A percentile compares a stretch with the other conserved stretches of the same genome.
Conservation (phyloP, 768 basidiomycete genomes). For the Suillus fuscotomentosus region DNA sequence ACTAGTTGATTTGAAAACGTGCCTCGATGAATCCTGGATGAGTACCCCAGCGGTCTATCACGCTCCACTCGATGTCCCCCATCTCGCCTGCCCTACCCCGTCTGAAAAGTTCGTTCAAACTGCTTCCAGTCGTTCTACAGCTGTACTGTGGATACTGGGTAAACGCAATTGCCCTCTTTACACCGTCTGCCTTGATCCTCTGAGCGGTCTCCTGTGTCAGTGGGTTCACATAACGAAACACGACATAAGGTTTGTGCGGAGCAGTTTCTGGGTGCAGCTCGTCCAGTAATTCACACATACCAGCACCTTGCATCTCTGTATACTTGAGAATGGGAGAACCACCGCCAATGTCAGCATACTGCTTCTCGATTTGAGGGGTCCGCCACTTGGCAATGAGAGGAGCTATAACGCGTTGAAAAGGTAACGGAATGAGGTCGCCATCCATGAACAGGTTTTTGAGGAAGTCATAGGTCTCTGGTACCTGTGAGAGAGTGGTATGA, state of each 20-base stretch:
- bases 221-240: conserved; percentile 92
- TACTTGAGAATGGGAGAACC: conserved; percentile 94
- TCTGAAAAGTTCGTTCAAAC: conserved; percentile 88
- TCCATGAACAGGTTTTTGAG: conserved; percentile 90
- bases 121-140: conserved; percentile 97
- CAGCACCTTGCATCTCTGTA: conserved; percentile 84
- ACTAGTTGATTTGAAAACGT: conserved; percentile 18
- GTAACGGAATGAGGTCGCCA: conserved; percentile 92
- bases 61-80: conserved; percentile 87
- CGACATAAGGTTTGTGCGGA: conserved; percentile 94
- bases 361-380: conserved; percentile 90
- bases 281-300: conserved; percentile 88
- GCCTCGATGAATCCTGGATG: conserved; percentile 95
- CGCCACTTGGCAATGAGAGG: conserved; percentile 87
- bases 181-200: conserved; percentile 88
- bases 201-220: conserved; percentile 79
- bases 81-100: conserved; percentile 58
- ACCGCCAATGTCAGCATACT: conserved; percentile 93
- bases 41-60: conserved; percentile 97
- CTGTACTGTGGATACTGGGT: conserved; percentile 99
- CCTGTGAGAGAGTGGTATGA: conserved; percentile 41
- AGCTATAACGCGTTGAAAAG: conserved; percentile 85
- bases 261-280: conserved; percentile 92
- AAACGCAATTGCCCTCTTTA: conserved; percentile 91
- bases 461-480: conserved; percentile 90